Evolutionary conservation across 108 stramenopile genomes (phyloP).

Genomic region (Seminavis robusta): DNA sequence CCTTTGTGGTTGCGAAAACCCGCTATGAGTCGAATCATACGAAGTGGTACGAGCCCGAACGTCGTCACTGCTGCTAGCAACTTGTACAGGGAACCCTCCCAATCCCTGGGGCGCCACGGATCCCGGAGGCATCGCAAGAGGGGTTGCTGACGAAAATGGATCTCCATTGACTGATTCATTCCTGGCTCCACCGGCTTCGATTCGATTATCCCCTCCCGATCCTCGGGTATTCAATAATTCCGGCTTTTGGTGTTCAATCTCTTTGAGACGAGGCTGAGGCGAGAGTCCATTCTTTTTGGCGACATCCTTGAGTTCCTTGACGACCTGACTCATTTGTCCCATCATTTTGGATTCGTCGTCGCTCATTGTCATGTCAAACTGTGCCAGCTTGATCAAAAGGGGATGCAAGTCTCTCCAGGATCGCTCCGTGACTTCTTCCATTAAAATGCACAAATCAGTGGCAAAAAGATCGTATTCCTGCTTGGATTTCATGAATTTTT

Average conservation of each 20-base stretch:
- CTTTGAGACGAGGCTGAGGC: conserved; percentile 62
- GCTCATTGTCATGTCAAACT: conserved; percentile 69
- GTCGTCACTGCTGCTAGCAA: neutral
- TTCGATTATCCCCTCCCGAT: conserved; percentile 9
- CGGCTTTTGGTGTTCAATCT: conserved; percentile 49
- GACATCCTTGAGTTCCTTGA: conserved; percentile 47
- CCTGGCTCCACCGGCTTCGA: conserved; percentile 29
- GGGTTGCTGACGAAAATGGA: neutral
- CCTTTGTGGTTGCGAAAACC: neutral
- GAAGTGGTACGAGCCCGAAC: neutral
- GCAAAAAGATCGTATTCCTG: conserved; percentile 51
- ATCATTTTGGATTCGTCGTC: conserved; percentile 55
- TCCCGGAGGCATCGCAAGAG: conserved; percentile 26
- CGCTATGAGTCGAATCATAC: neutral
- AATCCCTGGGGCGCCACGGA: conserved; percentile 32
- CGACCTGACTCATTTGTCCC: conserved; percentile 35
- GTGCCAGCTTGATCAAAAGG: conserved; percentile 65
- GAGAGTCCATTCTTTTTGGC: conserved; percentile 50
- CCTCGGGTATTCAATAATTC: conserved; percentile 39
- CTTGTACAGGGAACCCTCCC: conserved; percentile 39
- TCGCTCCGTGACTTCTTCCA: conserved; percentile 77
- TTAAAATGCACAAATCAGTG: conserved; percentile 55
- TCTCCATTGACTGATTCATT: conserved; percentile 3
- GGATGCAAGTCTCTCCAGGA: conserved; percentile 84
- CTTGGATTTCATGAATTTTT: conserved; percentile 61